Base-by-base conservation (phyloP, 208 protist species). In the Leishmania guyanensis region DNA sequence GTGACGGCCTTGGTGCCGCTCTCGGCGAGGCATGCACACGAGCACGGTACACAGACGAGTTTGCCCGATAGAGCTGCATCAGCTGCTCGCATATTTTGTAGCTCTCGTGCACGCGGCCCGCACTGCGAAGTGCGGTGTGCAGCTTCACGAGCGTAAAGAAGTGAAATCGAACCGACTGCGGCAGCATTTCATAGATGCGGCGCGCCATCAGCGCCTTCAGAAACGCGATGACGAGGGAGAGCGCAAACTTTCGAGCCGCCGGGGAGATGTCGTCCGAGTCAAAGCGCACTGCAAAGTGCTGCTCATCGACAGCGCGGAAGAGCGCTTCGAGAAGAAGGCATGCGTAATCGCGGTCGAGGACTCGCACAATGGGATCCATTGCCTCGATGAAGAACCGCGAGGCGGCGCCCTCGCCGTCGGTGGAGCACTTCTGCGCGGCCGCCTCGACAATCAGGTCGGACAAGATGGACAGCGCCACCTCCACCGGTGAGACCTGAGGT, bases 381-480 rank as follows among this genome's bases (percentile, higher is more conserved):
- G 83, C 82, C 43, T 88, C 84, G 29, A 90, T 75, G 75, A 95
- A 93, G 78, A 89, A 94, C 33, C 89, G 80, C 43, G 87, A 86
- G 50, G 93, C 92, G 29, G 93, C 89, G 4, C 93, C 93, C 84
- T 96, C 93, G 36, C 90, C 90, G 75, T 92, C 68, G 29, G 86
- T 71, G 2, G 79, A 62, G 73, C 85, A 95, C 81, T 90, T 84
- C 20, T 54, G 72, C 54, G 87, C 86, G 33, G 88, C 88, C 29
- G 87, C 88, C 78, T 95, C 91, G 33, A 91, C 79, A 29, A 96
- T 84, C 20, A 95, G 76, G 77, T 95, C 90, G 16, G 90, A 88
- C 62, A 96, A 87, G 48, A 96, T 82, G 39, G 87, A 75, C 62
- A 94, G 74, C 22, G 84, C 89, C 69, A 92, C 69, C 65, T 93